Base-by-base conservation (phyloP, 2,329 filamentous ascomycete genomes). In the Golovinomyces cichoracearum region DNA sequence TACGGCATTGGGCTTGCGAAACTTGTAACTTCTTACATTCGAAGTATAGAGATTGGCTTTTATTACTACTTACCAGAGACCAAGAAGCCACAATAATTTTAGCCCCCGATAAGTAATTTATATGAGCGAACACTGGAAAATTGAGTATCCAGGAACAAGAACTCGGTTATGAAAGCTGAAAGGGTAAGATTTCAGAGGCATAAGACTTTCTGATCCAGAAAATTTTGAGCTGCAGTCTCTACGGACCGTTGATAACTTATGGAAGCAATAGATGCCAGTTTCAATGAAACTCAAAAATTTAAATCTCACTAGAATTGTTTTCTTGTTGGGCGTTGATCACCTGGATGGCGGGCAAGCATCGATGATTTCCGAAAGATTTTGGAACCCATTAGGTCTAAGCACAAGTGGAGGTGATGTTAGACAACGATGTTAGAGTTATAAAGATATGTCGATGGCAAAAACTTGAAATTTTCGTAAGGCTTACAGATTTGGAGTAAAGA, bases 201-300 rank as follows among this genome's bases (percentile, higher is more conserved):
- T 78, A 78, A 59, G 76, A 73, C 63, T 80, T 74, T 58, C 80
- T 73, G 62, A 77, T 71, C 31, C 56, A 77, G 74, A 61, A 85
- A 76, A 65, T 78, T 80, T 60, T 71, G 68, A 49, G 53, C 52
- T 66, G 53, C 47, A 51, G 56, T 55, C 52, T 54, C 54, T 51
- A 56, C 51, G 52, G 23, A 50, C 53, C 13, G 5, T 33, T 33
- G 31, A 33, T 15, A n/a, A 33, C 31, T 33, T 33, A 33, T 33
- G 13, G n/a, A n/a, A 33, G 31, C 13, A n/a, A 15, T 33, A 12
- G 31, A n/a, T 15, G 31, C 31, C 31, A 33, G 31, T 7, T 33
- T 15, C 31, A n/a, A n/a, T 4, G 4, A 10, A n/a, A 33, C n/a
- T 25, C 40, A 31, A 21, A 21, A 23, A 45, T 15, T 21, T 42